Evolutionary conservation across 169 alveolate species (phyloP), one percentile per base, ranked within the genome.

Genomic region (Eimeria praecox): DNA sequence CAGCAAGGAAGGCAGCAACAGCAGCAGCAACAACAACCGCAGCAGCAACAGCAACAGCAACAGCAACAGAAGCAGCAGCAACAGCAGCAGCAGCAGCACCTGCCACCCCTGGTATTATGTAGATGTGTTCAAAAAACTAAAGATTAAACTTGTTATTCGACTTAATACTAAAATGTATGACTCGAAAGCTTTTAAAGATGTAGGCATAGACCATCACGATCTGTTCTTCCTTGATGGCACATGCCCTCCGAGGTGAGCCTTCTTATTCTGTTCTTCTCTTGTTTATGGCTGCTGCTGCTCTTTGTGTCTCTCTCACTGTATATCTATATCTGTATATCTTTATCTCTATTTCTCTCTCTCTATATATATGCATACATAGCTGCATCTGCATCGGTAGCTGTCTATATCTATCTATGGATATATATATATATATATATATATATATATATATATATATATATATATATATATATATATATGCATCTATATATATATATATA

Each of bases 21-120:
- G 56, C 20, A 49, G 56, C 56, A 8, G 56, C 56, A 49, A 49
- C 56, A 49, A 12, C 20, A 49, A 12, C 56, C 12, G 56, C 12
- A 49, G 56, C 56, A 49, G 56, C 56, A 49, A 12, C 56, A 49
- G 56, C 12, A 87, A 30, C 75, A 64, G 30, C 75, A 64, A 30
- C 75, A 64, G 75, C 66, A 27, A 56, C 35, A 3, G 46, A 14
- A 49, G 91, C 24, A 64, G 75, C 75, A 44, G 42, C 56, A 22
- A 71, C 24, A 24, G 35, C 42, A 49, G 98, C 97, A 46, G 95
- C 90, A 94, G 71, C 95, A 97, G 94, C 22, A 9, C 95, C 87
- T 94, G 97, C 92, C 97, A 99, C n/a, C 99, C 99, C 20, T 99
- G 97, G 88, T 98, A 98, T 92, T 98, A 98, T 96, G 98, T 97